Evolutionary conservation across 2,329 filamentous ascomycete genomes (phyloP).

Genomic region (Neopestalotiopsis clavispora): DNA sequence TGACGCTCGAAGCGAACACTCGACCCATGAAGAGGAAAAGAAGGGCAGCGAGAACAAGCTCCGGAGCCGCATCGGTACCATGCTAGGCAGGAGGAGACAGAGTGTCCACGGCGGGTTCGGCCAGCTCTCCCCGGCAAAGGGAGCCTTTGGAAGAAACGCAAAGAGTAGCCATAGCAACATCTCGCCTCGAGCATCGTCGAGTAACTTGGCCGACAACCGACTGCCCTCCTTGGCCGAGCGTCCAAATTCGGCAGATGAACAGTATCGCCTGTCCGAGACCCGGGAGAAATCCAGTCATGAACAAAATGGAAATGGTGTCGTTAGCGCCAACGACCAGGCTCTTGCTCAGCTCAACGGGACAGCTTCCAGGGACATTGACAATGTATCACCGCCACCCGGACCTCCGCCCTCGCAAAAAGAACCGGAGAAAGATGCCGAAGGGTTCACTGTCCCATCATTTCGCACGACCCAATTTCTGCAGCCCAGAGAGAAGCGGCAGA

Average conservation of each 20-base stretch:
- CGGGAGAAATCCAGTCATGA: constrained; percentile 43
- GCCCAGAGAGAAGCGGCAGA: constrained; percentile 67
- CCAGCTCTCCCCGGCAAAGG: constrained; percentile 60
- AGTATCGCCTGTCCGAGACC: constrained; percentile 36
- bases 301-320: not conserved
- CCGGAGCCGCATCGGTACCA: constrained; percentile 70
- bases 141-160: constrained; percentile 64
- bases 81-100: constrained; percentile 69
- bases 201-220: constrained; percentile 59
- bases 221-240: constrained; percentile 64
- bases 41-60: constrained; percentile 58
- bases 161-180: constrained; percentile 66
- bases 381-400: constrained; percentile 56
- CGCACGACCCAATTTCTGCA: constrained; percentile 70
- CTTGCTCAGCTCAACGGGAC: constrained; percentile 53
- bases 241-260: constrained; percentile 45
- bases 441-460: constrained; percentile 74
- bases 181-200: constrained; percentile 64
- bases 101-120: constrained; percentile 69
- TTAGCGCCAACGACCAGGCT: constrained; percentile 36
- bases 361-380: constrained; percentile 49
- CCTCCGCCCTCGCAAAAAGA: constrained; percentile 53
- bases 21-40: constrained; percentile 45
- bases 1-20: constrained; percentile 52
- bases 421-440: constrained; percentile 70